These are phyloP conservation scores for Phytophthora pistaciae DNA, from an alignment of 352 stramenopile genomes.

Conservation along the genomic window DNA sequence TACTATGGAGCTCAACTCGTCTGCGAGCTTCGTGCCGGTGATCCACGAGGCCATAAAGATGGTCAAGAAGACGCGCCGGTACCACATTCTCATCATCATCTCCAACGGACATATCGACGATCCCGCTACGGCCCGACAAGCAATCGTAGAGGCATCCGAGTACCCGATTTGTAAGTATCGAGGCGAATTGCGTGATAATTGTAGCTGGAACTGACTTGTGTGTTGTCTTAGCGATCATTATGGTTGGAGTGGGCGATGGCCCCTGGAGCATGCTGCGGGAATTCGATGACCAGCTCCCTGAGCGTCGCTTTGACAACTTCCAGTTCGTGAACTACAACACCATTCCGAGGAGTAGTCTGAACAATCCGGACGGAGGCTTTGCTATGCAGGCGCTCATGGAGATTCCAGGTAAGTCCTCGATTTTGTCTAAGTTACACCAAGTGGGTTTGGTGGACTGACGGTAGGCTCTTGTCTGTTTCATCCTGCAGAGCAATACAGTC, in stretches of 20 bases:
- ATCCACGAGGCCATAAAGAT: conserved; percentile 74
- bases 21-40: conserved; percentile 75
- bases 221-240: conserved; percentile 47
- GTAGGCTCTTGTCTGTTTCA: conserved; percentile 18
- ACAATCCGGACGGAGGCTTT: conserved; percentile 53
- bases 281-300: conserved; percentile 77
- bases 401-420: conserved; percentile 54
- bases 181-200: background rate
- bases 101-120: conserved; percentile 82
- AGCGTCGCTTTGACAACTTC: conserved; percentile 85
- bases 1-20: conserved; percentile 64
- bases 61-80: conserved; percentile 49
- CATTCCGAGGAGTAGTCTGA: conserved; percentile 43
- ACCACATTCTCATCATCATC: conserved; percentile 89
- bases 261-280: conserved; percentile 83
- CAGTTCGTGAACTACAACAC: conserved; percentile 87
- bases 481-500: conserved; percentile 66
- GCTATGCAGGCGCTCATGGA: conserved; percentile 58
- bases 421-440: conserved; percentile 7
- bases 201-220: conserved; percentile 8
- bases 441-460: conserved; percentile 18
- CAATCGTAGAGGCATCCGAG: conserved; percentile 77
- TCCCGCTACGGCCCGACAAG: conserved; percentile 54
- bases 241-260: conserved; percentile 80
- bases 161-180: conserved; percentile 72